Evolutionary conservation across 108 stramenopile genomes (phyloP).

Genomic region (Cylindrotheca closterium): DNA sequence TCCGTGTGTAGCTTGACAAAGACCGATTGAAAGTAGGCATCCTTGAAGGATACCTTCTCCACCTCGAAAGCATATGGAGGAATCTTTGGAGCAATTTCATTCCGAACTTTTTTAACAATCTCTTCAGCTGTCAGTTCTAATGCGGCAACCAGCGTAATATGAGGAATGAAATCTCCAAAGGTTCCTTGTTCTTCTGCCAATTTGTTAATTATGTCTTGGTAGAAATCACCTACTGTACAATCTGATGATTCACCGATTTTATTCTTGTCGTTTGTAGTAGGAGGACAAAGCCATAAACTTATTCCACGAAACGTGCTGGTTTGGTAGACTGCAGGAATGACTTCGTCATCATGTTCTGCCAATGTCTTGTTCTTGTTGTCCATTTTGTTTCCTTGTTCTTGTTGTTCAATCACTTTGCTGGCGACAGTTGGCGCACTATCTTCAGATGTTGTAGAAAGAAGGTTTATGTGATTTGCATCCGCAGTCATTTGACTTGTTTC

Average conservation of each 20-base stretch:
- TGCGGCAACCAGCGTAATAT: slow-evolving; percentile 26
- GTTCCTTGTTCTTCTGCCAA: slow-evolving; percentile 8
- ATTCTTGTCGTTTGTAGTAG: too few species aligned
- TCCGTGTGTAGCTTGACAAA: slow-evolving; percentile 14
- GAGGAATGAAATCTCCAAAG: slow-evolving; percentile 17
- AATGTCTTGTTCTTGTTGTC: too few species aligned
- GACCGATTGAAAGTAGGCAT: slow-evolving; percentile 31
- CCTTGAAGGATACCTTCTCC: not conserved
- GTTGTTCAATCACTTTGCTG: too few species aligned
- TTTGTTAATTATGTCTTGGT: not conserved
- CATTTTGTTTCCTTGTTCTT: too few species aligned
- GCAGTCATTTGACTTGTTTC: too few species aligned
- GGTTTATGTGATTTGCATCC: too few species aligned
- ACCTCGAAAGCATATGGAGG: slow-evolving; percentile 21
- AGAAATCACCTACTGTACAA: not conserved
- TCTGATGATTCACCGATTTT: too few species aligned
- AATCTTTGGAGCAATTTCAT: not conserved
- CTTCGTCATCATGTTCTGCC: too few species aligned
- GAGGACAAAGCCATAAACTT: slow-evolving; percentile 20
- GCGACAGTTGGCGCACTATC: too few species aligned
- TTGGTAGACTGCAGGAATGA: too few species aligned
- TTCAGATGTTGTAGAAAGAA: too few species aligned
- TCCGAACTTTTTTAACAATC: slow-evolving; percentile 3
- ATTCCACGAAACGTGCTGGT: slow-evolving; percentile 22
- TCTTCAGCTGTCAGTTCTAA: slow-evolving; percentile 1